Base-by-base conservation (phyloP, 805 yeast genomes). In the Pichia nanzhaoensis region DNA sequence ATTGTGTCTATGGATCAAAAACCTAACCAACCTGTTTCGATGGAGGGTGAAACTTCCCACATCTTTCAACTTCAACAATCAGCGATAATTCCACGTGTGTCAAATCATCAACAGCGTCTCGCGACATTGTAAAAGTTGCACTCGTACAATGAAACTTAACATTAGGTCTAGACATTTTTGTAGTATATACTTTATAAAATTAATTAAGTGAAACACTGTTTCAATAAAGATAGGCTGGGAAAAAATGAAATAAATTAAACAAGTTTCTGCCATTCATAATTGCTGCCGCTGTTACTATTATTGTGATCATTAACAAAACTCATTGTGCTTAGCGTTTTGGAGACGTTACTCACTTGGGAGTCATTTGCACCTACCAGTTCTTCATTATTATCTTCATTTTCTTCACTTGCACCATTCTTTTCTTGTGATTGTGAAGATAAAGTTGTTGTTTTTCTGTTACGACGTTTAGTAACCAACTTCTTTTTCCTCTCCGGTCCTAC, bases 241-340 rank as follows among this genome's bases (percentile, higher is more conserved):
- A n/a, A n/a, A 24, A 24, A 16, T 14, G 16, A 35, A 19, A 6
- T 16, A 17, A 18, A 6, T 9, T 13, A 20, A 36, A 36, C 34
- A 4, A 16, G n/a, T 12, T 8, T 10, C 18, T 17, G 19, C 17
- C 18, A 4, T 6, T 22, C 32, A 4, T 16, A 6, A 36, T 36
- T 14, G 39, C 22, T n/a, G 16, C 41, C 41, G 17, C 31, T 21
- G 19, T 27, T 14, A 18, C 27, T 46, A 17, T 34, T 31, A 27
- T 49, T 51, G 31, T 50, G 51, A 27, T 51, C 39, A 35, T 60
- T 53, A 56, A 60, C 56, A 9, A 56, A 52, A 27, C 61, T 57
- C 35, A 55, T 48, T 48, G 57, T 49, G n/a, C 41, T 38, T 9
- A 38, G 34, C 7, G 41, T 24, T 28, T 38, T 33, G 5, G 41